phyloP scores from a whole-genome alignment of 2,329 filamentous ascomycete species.

The Aureobasidium zeae region DNA sequence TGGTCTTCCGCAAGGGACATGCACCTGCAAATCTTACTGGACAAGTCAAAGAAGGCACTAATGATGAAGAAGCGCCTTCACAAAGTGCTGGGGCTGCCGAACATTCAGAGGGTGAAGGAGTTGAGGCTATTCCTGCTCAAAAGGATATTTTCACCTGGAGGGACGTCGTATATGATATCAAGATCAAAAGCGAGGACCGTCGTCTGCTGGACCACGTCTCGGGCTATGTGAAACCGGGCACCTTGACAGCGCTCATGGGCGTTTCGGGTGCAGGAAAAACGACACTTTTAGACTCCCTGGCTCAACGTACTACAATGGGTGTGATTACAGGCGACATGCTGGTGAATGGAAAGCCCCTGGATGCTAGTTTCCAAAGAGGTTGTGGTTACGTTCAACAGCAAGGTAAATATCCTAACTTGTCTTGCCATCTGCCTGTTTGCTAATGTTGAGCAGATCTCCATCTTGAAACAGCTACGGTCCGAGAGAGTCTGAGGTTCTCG shows the following conservation, averaged over 20 bases:
- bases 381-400: slow-evolving; percentile 60
- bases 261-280: slow-evolving; percentile 56
- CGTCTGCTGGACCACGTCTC: slow-evolving; percentile 46
- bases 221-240: slow-evolving; percentile 48
- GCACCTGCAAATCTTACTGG: slow-evolving; percentile 26
- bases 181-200: slow-evolving; percentile 42
- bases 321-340: slow-evolving; percentile 58
- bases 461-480: slow-evolving; percentile 46
- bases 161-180: slow-evolving; percentile 47
- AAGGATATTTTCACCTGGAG: slow-evolving; percentile 42
- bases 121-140: slow-evolving; percentile 13
- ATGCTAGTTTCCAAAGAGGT: slow-evolving; percentile 53
- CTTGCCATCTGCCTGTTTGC: not conserved
- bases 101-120: slow-evolving; percentile 20
- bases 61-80: slow-evolving; percentile 27
- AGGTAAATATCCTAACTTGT: slow-evolving; percentile 30
- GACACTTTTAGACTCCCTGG: slow-evolving; percentile 47
- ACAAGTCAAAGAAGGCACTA: slow-evolving; percentile 27
- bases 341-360: slow-evolving; percentile 50
- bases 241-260: slow-evolving; percentile 40
- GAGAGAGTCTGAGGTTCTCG: slow-evolving; percentile 47
- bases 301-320: slow-evolving; percentile 50
- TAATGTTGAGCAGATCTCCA: slow-evolving; percentile 51
- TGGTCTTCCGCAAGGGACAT: slow-evolving; percentile 49
- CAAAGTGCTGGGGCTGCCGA: slow-evolving; percentile 19